Conservation (phyloP, 2,329 filamentous ascomycete genomes). For the Amauroascus niger region DNA sequence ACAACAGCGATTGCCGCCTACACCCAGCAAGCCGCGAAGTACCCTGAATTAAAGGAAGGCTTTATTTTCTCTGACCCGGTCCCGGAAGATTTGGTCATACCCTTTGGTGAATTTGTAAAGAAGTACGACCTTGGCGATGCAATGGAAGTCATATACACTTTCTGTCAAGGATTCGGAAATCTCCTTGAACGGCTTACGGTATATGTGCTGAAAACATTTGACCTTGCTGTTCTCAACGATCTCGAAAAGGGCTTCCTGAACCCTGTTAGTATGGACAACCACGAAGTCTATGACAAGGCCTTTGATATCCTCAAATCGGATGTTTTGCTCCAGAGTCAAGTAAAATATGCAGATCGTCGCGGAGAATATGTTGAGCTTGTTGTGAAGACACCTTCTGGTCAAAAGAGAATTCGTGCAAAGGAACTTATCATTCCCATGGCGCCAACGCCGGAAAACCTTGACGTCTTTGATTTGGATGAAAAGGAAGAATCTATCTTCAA, state of each 20-base stretch:
- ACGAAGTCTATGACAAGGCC: slow-evolving; percentile 21
- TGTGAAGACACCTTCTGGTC: slow-evolving; percentile 25
- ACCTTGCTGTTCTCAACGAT: slow-evolving; percentile 17
- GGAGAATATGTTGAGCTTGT: slow-evolving; percentile 17
- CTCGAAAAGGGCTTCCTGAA: slow-evolving; percentile 4
- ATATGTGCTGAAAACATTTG: slow-evolving; percentile 22
- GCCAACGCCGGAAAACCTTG: slow-evolving; percentile 29
- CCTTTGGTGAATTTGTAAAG: slow-evolving; percentile 25
- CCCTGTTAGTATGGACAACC: slow-evolving; percentile 6
- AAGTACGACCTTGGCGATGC: slow-evolving; percentile 21
- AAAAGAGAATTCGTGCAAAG: slow-evolving; percentile 29
- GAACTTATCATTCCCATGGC: slow-evolving; percentile 37
- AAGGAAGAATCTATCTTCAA: slow-evolving; percentile 30
- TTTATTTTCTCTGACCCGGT: slow-evolving; percentile 24
- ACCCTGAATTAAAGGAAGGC: slow-evolving; percentile 22
- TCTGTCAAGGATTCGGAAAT: slow-evolving; percentile 19
- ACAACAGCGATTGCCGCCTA: slow-evolving; percentile 11
- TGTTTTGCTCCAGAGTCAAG: slow-evolving; percentile 15
- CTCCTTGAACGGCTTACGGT: slow-evolving; percentile 19
- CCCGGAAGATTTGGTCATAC: slow-evolving; percentile 24
- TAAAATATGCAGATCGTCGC: slow-evolving; percentile 12
- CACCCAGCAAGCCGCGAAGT: slow-evolving; percentile 16
- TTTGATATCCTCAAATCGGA: slow-evolving; percentile 18
- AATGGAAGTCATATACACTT: slow-evolving; percentile 18
- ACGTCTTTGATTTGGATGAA: slow-evolving; percentile 27